These are phyloP conservation scores for Beauveria scarabaeidicola DNA, from an alignment of 2,329 filamentous ascomycete species.

Conservation along the genomic window DNA sequence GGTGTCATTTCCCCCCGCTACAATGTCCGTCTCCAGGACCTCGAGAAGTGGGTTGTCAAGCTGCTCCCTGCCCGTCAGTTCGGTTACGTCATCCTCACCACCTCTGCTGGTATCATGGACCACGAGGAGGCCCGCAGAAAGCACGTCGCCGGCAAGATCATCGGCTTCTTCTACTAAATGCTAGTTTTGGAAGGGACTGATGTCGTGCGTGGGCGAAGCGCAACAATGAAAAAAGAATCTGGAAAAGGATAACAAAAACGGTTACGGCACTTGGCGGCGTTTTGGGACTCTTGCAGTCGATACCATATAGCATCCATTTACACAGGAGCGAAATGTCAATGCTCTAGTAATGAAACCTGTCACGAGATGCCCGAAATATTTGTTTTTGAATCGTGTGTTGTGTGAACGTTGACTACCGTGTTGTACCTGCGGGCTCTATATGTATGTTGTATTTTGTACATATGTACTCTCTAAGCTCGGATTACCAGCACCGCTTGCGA, in stretches of 20 bases:
- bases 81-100: conserved; percentile 98
- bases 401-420: background rate
- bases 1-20: conserved; percentile 99
- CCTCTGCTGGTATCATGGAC: conserved; percentile 99
- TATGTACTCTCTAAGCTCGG: background rate
- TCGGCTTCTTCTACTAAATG: conserved; percentile 96
- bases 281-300: conserved; percentile 28
- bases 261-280: conserved; percentile 29
- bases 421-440: background rate
- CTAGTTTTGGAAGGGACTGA: conserved; percentile 3
- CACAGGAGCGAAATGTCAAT: conserved; percentile 25
- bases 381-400: background rate
- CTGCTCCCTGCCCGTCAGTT: conserved; percentile 99
- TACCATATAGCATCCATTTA: conserved; percentile 23
- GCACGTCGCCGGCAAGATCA: conserved; percentile 98
- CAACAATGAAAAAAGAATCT: conserved; percentile 15
- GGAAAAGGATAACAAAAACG: conserved; percentile 13
- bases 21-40: conserved; percentile 94
- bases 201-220: conserved; percentile 11
- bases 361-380: conserved; percentile 19
- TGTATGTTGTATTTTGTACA: background rate
- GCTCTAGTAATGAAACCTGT: conserved; percentile 27
- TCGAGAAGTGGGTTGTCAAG: conserved; percentile 99
- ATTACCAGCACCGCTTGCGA: conserved; percentile 16
- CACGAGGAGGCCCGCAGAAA: conserved; percentile 99